Evolutionary conservation across 2,329 filamentous ascomycete species (phyloP).

Genomic region (Microdochium paspali): DNA sequence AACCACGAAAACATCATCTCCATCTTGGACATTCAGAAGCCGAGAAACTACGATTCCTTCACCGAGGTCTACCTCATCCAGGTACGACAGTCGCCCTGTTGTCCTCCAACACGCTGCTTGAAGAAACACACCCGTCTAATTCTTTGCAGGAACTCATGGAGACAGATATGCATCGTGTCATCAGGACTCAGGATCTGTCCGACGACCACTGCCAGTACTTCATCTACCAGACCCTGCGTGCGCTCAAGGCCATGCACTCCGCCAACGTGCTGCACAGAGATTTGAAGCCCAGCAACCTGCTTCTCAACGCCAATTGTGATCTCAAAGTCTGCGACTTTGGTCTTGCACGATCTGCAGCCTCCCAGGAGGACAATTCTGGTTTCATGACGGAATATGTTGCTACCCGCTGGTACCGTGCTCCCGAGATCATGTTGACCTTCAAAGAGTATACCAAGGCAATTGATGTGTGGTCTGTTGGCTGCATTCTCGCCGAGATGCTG

Average conservation of each 20-base stretch:
- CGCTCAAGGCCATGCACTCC: slow-evolving; percentile 98
- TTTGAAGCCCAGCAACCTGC: slow-evolving; percentile 91
- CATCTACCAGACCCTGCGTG: slow-evolving; percentile 97
- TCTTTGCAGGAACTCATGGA: slow-evolving; percentile 82
- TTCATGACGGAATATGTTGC: slow-evolving; percentile 99
- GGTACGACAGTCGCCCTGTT: slow-evolving; percentile 38
- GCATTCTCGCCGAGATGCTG: slow-evolving; percentile 96
- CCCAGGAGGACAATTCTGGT: slow-evolving; percentile 97
- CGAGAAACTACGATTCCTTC: slow-evolving; percentile 89
- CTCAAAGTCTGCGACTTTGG: slow-evolving; percentile 99
- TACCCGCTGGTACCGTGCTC: slow-evolving; percentile 96
- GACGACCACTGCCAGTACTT: slow-evolving; percentile 99
- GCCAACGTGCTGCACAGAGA: slow-evolving; percentile 97
- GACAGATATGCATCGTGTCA: slow-evolving; percentile 98
- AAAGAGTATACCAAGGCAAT: slow-evolving; percentile 99
- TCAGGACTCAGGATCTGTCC: slow-evolving; percentile 94
- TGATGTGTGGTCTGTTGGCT: slow-evolving; percentile 98
- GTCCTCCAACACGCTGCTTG: neutral
- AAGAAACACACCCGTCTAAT: slow-evolving; percentile 2
- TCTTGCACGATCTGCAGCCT: slow-evolving; percentile 87
- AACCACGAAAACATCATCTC: slow-evolving; percentile 99
- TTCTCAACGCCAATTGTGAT: slow-evolving; percentile 97
- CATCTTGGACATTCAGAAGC: slow-evolving; percentile 98
- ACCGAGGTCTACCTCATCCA: slow-evolving; percentile 98
- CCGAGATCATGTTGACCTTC: slow-evolving; percentile 99